Conservation (phyloP, 352 stramenopile genomes). For the Thraustochytrium striatum region DNA sequence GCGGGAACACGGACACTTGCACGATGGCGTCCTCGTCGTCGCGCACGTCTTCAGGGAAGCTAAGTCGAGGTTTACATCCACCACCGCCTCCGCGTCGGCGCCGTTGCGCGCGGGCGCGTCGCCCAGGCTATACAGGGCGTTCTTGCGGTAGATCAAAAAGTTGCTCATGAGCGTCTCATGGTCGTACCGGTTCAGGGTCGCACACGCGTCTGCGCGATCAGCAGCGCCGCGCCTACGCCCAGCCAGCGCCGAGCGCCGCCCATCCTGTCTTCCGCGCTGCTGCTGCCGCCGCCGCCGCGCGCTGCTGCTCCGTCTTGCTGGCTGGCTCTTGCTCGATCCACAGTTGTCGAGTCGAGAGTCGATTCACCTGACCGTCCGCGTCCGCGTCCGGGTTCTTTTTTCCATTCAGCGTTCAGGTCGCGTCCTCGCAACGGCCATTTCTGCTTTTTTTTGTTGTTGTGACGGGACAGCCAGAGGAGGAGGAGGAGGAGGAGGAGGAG, state of each 20-base stretch:
- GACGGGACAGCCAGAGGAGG: no score
- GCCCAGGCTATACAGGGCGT: constrained; percentile 33
- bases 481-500: no score
- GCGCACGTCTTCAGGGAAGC: not conserved
- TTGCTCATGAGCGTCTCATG: constrained; percentile 25
- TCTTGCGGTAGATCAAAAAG: constrained; percentile 42
- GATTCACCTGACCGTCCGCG: no score
- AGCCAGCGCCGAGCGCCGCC: not conserved
- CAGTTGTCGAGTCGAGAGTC: no score
- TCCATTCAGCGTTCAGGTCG: no score
- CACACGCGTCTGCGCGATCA: not conserved
- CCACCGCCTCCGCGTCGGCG: not conserved
- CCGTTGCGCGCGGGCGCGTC: constrained; percentile 6
- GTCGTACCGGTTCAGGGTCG: constrained; percentile 23
- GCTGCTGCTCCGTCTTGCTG: not conserved
- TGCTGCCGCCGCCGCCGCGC: no score
- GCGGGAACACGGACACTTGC: constrained; percentile 19
- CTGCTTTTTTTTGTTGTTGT: no score
- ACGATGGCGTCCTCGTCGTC: not conserved
- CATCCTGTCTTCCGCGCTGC: not conserved
- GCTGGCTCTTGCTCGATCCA: not conserved
- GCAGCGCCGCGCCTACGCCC: not conserved
- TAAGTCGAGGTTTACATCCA: constrained; percentile 31
- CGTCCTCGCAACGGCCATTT: no score
- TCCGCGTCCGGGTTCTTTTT: not conserved